Evolutionary conservation across 164 flowering plant species (phyloP), one percentile per base, ranked within the genome.

Genomic region (Brasenia schreberi): DNA sequence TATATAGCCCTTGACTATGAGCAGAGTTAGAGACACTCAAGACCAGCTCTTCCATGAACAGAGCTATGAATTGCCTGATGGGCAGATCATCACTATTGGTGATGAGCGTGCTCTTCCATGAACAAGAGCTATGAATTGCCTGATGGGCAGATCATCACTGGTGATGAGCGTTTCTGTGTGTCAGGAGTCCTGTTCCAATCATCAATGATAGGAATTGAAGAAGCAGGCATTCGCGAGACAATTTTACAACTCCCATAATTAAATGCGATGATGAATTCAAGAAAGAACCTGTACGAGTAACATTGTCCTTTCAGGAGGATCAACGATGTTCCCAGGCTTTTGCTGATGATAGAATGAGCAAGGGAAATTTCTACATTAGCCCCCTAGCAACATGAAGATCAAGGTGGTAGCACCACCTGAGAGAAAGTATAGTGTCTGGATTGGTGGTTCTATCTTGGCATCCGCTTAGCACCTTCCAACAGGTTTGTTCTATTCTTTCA

Each of bases 111-210:
- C 59, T 86, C 88, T 19, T 65, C 85, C 1, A 80, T 16, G 90
- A 85, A 79, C 83, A 85, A n/a, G 75, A 85, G 78, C 76, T 83
- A 83, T 64, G 87, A 85, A 73, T 67, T 85, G 64, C 88, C 88
- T 27, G 85, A 82, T 72, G 85, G 87, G 5, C 87, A 83, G 73
- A 82, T 84, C 52, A 84, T 83, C 60, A 83, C 89, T 68, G 89
- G 89, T 52, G 78, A 81, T 60, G 89, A 85, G 77, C 79, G 89
- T 59, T 85, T 85, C 80, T n/a, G 72, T 85, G 14, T 85, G 89
- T 78, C 89, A 59, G 87, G 82, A 73, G 87, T 84, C 64, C 85
- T 84, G 5, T 84, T 84, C 88, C 85, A 84, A 78, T 84, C 88
- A 42, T 82, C 88, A 61, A 78, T 84, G 78, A 79, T 84, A 18